Base-by-base conservation (phyloP, 2,329 filamentous ascomycete species). In the Microascus cirrosus region DNA sequence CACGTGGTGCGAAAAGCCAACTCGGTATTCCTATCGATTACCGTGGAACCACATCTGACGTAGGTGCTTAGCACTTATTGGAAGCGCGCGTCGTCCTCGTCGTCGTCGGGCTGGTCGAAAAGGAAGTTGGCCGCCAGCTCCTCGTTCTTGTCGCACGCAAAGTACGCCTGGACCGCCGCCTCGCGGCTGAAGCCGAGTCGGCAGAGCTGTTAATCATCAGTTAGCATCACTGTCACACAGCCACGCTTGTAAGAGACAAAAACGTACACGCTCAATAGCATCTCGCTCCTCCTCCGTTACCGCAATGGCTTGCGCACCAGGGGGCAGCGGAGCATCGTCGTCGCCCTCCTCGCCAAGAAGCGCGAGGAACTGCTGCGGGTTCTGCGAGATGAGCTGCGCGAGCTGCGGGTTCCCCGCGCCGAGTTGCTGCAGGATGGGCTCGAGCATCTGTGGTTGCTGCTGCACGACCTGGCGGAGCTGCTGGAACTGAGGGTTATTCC, bases 91-190 rank as follows among this genome's bases (percentile, higher is more conserved):
- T 50, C 45, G 74, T 50, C 45, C 59, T 87, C 85, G 39, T 89
- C 86, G 54, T 96, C 92, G 61, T 95, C 91, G 11, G 92, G 92
- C 74, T 97, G 91, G 66, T 99, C 94, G 69, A 99, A 99, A 60
- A 99, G 79, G 73, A 96, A 97, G 75, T 99, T 99, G 62, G 94
- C 94, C 0, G 94, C 94, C 56, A 99, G 80, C 74, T 99, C 94
- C 75, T 99, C 94, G 72, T 99, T 97, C 82, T 97, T 99, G 74
- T 99, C 94, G 73, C 94, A 99, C 36, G 94, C 94, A 70, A 99
- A 99, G 76, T 97, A 99, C 28, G 94, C 94, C 75, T 99, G 93
- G 64, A 97, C 96, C 56, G 94, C 94, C 65, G 91, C 84, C 65
- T 97, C 91, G 60, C 92, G 86, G 66, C 93, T 85, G 70, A 99